These are phyloP conservation scores for Sarcomyxa edulis DNA, from an alignment of 768 basidiomycete species.

Conservation along the genomic window DNA sequence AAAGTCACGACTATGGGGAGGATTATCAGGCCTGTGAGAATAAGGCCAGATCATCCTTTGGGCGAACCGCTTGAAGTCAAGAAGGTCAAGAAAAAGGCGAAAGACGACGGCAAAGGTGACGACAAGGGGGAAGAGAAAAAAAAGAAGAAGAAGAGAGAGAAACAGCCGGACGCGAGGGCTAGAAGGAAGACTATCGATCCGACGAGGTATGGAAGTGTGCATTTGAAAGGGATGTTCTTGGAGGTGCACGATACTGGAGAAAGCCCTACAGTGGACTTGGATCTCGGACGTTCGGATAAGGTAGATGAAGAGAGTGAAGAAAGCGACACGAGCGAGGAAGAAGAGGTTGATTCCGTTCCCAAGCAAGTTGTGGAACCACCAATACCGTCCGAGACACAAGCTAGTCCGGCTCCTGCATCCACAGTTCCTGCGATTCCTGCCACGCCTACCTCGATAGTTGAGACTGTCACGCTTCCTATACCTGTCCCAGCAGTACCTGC, in stretches of 20 bases:
- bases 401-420: background rate
- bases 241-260: constrained; percentile 23
- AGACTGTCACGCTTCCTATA: constrained; percentile 1
- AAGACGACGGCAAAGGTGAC: constrained; percentile 13
- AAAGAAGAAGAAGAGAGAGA: constrained; percentile 39
- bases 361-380: no score
- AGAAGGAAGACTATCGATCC: constrained; percentile 68
- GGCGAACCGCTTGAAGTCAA: constrained; percentile 23
- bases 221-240: constrained; percentile 67
- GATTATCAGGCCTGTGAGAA: constrained; percentile 59
- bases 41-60: constrained; percentile 66
- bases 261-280: no score
- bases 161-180: constrained; percentile 53
- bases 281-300: no score
- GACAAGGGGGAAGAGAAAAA: constrained; percentile 19
- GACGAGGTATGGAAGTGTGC: constrained; percentile 61
- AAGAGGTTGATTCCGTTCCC: background rate
- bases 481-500: constrained; percentile 3
- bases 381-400: no score
- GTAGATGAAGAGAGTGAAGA: constrained; percentile 11
- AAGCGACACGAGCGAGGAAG: constrained; percentile 8
- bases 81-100: constrained; percentile 10
- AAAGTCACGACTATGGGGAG: constrained; percentile 61
- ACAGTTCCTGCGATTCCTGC: constrained; percentile 2
- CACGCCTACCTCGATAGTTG: constrained; percentile 6